These are phyloP conservation scores for Linum usitatissimum DNA, from an alignment of 345 rosid genomes.

Conservation along the genomic window DNA sequence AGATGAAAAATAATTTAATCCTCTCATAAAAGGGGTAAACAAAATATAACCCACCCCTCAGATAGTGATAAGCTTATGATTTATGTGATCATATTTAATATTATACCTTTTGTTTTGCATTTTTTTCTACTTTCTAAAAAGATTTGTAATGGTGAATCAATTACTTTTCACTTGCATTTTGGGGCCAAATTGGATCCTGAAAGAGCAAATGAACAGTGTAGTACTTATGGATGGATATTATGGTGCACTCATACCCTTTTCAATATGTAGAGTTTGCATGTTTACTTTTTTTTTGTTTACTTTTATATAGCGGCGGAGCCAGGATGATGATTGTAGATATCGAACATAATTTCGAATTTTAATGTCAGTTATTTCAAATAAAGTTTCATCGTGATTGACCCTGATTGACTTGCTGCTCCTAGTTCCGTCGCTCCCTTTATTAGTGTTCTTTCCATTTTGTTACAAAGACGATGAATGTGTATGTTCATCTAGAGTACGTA, in stretches of 20 bases:
- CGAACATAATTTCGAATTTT: too few relatives aligned
- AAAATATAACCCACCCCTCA: background rate
- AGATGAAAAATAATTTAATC: too few relatives aligned
- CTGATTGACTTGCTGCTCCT: too few relatives aligned
- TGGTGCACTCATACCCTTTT: background rate
- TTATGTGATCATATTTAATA: background rate
- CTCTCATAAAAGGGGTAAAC: background rate
- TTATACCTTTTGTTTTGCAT: background rate
- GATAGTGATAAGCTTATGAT: constrained; percentile 5
- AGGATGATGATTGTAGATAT: too few relatives aligned
- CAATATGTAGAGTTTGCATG: background rate
- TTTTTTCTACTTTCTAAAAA: background rate
- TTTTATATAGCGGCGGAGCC: too few relatives aligned
- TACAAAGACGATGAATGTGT: too few relatives aligned
- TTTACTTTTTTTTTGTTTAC: background rate
- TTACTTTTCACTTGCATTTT: background rate
- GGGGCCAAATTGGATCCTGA: background rate
- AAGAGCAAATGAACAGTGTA: background rate
- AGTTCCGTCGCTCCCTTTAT: too few relatives aligned
- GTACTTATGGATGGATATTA: background rate
- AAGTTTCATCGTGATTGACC: too few relatives aligned
- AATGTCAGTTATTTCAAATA: too few relatives aligned
- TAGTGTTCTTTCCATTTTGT: too few relatives aligned
- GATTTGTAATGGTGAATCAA: background rate
- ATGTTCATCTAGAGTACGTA: too few relatives aligned